Conservation (phyloP, 2,329 filamentous ascomycete species). For the Neurospora sp. region DNA sequence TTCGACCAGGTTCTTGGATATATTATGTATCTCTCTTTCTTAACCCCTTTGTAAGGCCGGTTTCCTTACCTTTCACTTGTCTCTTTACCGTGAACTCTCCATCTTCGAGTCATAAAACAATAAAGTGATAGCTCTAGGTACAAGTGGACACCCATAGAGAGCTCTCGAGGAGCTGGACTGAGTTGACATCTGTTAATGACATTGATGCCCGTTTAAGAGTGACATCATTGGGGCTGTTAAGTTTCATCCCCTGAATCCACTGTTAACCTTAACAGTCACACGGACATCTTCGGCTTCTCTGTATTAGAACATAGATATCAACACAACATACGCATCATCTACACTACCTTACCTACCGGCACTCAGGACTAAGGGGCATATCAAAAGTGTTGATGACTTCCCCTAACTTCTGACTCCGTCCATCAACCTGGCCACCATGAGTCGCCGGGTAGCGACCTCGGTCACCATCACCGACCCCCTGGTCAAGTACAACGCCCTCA, state of each 20-base stretch:
- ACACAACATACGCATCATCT: not conserved
- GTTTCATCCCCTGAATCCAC: not conserved
- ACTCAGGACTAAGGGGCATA: not conserved
- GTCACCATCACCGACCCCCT: constrained; percentile 61
- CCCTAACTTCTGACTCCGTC: not conserved
- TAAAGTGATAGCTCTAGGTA: not conserved
- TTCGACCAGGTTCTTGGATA: not conserved
- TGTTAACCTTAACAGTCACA: not conserved
- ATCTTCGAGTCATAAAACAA: not conserved
- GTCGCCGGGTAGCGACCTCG: constrained; percentile 29
- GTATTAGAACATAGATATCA: not conserved
- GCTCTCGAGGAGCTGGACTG: not conserved
- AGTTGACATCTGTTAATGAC: not conserved
- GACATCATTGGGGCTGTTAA: not conserved
- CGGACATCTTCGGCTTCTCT: not conserved
- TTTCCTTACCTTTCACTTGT: not conserved
- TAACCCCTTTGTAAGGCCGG: not conserved
- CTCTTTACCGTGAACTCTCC: not conserved
- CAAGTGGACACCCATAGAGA: not conserved
- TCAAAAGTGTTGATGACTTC: not conserved
- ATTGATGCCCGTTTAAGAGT: not conserved
- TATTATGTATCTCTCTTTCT: not conserved
- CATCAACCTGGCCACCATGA: constrained; percentile 18
- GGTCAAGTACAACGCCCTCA: constrained; percentile 62
- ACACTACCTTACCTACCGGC: not conserved